Base-by-base conservation (phyloP, 192 early-diverging fungal genomes). In the Phlyctochytrium bullatum region DNA sequence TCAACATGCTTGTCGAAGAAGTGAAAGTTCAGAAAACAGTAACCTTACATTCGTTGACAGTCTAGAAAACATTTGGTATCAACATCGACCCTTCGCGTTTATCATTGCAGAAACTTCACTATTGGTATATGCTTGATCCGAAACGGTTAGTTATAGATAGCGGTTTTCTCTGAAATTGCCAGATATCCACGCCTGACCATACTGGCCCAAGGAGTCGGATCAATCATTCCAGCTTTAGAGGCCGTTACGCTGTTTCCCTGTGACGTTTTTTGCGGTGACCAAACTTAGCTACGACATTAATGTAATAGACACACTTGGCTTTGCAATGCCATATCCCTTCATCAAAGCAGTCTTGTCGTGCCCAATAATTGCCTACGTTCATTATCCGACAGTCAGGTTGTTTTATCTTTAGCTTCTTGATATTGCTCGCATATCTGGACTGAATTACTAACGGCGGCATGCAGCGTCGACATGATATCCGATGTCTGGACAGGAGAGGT, bases 281-380 rank as follows among this genome's bases (percentile, higher is more conserved):
- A 0, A n/a, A 58, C 24, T 68, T 12, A 33, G 47, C 69, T 31
- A 32, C 14, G 2, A 57, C 30, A 10, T 56, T 25, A 23, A 59
- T 17, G 57, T 33, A 2, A 34, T 79, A 83, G 97, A 99, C 67
- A 95, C 96, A 0, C 88, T 98, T 74, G 98, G 98, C 34, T 96
- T 92, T 73, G 96, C 94, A 3, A 98, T 98, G 63, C 91, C 89
- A 1, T 96, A 93, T 73, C 95, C 94, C 4, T 54, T 95, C 1
- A 88, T 89, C 0, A 80, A 78, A 47, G 53, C 82, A 28, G 50
- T 95, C 30, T 83, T 80, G 31, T 71, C 81, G 59, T 16, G 52
- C 34, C 0, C 70, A 50, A 84, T 89, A 0, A 83, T 91, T 0
- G 82, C 94, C 0, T 99, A 99, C 69, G 90, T 92, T 20, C 98